Percentiles rank a stretch among this genome's conserved stretches.
These are phyloP conservation scores for Ceratobasidium sp. DNA, from an alignment of 1,284 basidiomycete genomes.

Conservation along the genomic window DNA sequence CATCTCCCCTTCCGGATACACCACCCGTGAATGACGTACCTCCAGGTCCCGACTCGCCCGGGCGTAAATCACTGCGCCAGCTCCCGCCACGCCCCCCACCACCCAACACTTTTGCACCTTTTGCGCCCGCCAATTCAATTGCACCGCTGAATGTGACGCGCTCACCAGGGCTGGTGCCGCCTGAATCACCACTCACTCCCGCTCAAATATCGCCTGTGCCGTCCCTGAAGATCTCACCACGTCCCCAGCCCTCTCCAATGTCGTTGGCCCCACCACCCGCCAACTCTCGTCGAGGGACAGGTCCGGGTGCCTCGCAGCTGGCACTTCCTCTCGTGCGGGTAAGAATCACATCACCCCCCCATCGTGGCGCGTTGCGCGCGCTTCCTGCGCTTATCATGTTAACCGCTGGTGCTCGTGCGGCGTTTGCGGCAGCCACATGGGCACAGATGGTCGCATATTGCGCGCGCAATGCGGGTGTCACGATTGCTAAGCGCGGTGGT, in stretches of 20 bases:
- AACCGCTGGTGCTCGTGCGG: background rate
- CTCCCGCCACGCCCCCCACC: slow-evolving; percentile 27
- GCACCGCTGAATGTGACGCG: background rate
- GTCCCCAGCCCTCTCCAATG: slow-evolving; percentile 8
- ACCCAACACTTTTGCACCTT: slow-evolving; percentile 18
- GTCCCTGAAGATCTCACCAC: background rate
- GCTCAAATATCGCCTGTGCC: background rate
- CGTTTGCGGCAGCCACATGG: slow-evolving; percentile 35
- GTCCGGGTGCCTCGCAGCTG: slow-evolving; percentile 2
- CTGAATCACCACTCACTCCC: background rate
- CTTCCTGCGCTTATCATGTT: slow-evolving; percentile 30
- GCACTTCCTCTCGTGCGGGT: slow-evolving; percentile 29
- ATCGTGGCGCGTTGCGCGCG: slow-evolving; percentile 8
- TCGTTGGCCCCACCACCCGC: slow-evolving; percentile 1
- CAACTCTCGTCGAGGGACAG: background rate
- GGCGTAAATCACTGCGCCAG: slow-evolving; percentile 3
- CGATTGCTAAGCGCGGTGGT: slow-evolving; percentile 11
- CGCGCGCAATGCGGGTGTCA: slow-evolving; percentile 14
- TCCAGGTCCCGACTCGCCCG: background rate
- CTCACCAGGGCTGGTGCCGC: background rate
- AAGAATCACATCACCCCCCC: slow-evolving; percentile 26
- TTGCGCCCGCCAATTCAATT: slow-evolving; percentile 4
- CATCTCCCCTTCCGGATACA: background rate
- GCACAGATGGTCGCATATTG: slow-evolving; percentile 37
- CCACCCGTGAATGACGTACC: background rate